Conservation (phyloP, 2,329 filamentous ascomycete species). For the Aspergillus thermomutatus region DNA sequence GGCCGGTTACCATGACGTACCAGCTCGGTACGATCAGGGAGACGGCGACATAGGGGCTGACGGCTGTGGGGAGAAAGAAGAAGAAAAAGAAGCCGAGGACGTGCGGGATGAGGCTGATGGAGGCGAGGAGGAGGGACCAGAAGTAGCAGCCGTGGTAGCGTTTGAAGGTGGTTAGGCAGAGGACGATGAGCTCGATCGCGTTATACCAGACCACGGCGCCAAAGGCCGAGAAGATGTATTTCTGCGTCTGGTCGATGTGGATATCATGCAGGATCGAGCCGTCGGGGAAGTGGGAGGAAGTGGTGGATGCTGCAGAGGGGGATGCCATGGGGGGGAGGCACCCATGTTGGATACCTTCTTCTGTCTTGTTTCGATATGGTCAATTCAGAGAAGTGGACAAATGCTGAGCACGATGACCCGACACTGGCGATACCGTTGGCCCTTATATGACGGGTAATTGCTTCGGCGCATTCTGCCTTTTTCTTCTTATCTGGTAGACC, state of each 20-base stretch:
- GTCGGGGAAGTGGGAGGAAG: conserved; percentile 1
- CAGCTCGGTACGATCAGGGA: conserved; percentile 39
- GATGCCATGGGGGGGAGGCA: conserved; percentile 13
- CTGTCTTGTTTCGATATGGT: not conserved
- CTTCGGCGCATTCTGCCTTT: not conserved
- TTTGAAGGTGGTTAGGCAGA: conserved; percentile 45
- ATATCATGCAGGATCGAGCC: conserved; percentile 5
- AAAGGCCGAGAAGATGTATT: conserved; percentile 18
- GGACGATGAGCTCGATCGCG: conserved; percentile 27
- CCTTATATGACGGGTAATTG: not conserved
- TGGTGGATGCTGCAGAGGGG: conserved; percentile 10
- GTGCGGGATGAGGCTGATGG: conserved; percentile 39
- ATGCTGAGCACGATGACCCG: not conserved
- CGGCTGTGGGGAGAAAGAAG: conserved; percentile 32
- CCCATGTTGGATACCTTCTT: not conserved
- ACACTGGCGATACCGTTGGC: not conserved
- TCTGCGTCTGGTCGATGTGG: conserved; percentile 1
- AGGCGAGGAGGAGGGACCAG: conserved; percentile 44
- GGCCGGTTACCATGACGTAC: conserved; percentile 44
- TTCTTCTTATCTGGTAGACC: too few relatives aligned
- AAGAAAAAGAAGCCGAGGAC: conserved; percentile 42
- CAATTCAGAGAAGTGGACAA: not conserved
- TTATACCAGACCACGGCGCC: conserved; percentile 22
- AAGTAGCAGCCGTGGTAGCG: conserved; percentile 45
- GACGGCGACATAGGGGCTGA: conserved; percentile 31